Evolutionary conservation across 1,284 basidiomycete genomes (phyloP).

Genomic region (Ustilago loliicola): DNA sequence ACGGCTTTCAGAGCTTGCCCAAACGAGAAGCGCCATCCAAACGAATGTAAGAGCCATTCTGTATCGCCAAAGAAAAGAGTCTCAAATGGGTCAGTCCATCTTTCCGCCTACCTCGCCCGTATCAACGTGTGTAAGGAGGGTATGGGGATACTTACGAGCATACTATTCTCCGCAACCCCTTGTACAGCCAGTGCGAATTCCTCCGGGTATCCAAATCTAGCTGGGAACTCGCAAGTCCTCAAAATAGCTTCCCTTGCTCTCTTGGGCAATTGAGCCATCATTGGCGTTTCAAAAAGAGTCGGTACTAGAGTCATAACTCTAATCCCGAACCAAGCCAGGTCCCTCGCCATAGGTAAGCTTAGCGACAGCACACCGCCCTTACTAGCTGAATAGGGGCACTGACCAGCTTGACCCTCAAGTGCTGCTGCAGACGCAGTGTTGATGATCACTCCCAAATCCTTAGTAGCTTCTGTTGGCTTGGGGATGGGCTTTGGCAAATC

Average conservation of each 20-base stretch:
- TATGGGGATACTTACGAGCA: constrained; percentile 61
- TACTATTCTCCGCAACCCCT: constrained; percentile 64
- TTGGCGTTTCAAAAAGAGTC: constrained; percentile 69
- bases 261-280: constrained; percentile 66
- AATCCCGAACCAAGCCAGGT: constrained; percentile 69
- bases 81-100: background rate
- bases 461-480: constrained; percentile 39
- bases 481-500: constrained; percentile 49
- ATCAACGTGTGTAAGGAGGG: background rate
- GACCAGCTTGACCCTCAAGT: constrained; percentile 70
- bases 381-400: constrained; percentile 66
- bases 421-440: constrained; percentile 67
- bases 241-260: constrained; percentile 40
- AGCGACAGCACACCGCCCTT: constrained; percentile 69
- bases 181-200: constrained; percentile 68
- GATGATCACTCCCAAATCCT: constrained; percentile 70
- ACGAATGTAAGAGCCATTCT: constrained; percentile 63
- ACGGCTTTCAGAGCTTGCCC: constrained; percentile 59
- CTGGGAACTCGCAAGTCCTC: constrained; percentile 42
- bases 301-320: constrained; percentile 65
- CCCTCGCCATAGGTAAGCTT: constrained; percentile 70
- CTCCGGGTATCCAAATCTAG: constrained; percentile 61
- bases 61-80: background rate
- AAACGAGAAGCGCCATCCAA: constrained; percentile 67
- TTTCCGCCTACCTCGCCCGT: too few species aligned